Percentiles rank a stretch among this genome's conserved stretches.
These are phyloP conservation scores for Coemansia sp. DNA, from an alignment of 192 early-diverging fungal species.

Conservation along the genomic window DNA sequence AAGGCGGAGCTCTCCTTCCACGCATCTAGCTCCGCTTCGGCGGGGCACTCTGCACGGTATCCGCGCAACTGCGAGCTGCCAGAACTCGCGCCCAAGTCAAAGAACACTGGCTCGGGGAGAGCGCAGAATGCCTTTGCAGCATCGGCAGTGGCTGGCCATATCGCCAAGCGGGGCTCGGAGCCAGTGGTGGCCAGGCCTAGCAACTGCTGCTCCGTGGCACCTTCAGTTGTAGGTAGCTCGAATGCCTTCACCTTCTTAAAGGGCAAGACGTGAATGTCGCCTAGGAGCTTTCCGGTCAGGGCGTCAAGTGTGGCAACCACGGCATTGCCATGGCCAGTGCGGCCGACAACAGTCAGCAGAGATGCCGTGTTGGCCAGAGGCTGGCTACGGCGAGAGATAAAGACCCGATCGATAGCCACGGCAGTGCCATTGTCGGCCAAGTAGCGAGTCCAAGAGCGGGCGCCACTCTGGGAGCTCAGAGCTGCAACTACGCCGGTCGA, in stretches of 20 bases:
- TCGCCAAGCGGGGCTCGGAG: conserved; percentile 32
- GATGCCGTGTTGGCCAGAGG: conserved; percentile 27
- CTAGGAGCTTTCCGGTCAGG: conserved; percentile 23
- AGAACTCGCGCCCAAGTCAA: conserved; percentile 58
- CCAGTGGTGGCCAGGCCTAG: conserved; percentile 23
- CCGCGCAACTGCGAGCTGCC: conserved; percentile 57
- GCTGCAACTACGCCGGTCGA: conserved; percentile 79
- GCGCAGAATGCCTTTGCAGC: conserved; percentile 57
- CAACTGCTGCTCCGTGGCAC: conserved; percentile 26
- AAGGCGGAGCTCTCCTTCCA: conserved; percentile 11
- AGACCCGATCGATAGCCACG: conserved; percentile 25
- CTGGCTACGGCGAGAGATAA: conserved; percentile 33
- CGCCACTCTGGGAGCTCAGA: conserved; percentile 74
- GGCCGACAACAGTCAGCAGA: conserved; percentile 37
- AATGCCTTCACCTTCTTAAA: conserved; percentile 53
- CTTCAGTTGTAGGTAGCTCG: conserved; percentile 59
- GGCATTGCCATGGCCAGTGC: conserved; percentile 17
- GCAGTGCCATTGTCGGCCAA: conserved; percentile 28
- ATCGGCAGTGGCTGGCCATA: conserved; percentile 65
- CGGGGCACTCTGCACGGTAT: conserved; percentile 55
- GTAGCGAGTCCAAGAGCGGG: conserved; percentile 75
- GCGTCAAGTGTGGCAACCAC: conserved; percentile 37
- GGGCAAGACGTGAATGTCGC: conserved; percentile 17
- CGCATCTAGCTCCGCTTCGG: conserved; percentile 27
- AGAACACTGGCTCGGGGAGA: conserved; percentile 61